phyloP scores from a whole-genome alignment of 306 rosid genomes.

The Acmispon strigosus region DNA sequence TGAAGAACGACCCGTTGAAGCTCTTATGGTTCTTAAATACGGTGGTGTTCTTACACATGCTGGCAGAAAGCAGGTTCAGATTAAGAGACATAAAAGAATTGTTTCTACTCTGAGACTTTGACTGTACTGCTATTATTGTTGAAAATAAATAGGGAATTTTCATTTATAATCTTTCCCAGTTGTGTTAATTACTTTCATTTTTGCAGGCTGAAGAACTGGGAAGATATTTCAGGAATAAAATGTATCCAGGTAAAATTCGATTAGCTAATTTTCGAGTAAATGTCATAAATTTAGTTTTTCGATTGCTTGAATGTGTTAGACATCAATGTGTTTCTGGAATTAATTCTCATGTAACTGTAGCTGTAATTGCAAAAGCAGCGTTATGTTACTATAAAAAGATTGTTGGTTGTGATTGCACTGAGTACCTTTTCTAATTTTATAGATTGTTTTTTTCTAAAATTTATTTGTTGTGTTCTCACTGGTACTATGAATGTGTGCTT shows the following conservation, averaged over 20 bases:
- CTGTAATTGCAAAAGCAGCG: not conserved
- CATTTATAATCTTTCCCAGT: conserved; percentile 8
- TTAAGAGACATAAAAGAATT: not conserved
- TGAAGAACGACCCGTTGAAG: conserved; percentile 93
- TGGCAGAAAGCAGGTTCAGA: conserved; percentile 90
- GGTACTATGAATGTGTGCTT: not conserved
- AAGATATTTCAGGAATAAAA: conserved; percentile 87
- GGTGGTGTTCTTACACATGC: conserved; percentile 99
- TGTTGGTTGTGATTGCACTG: not conserved
- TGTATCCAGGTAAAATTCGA: conserved; percentile 81
- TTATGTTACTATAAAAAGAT: not conserved
- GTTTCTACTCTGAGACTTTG: conserved; percentile 1
- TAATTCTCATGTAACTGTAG: not conserved
- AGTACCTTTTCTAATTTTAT: not conserved
- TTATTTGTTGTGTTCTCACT: not conserved
- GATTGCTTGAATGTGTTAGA: not conserved
- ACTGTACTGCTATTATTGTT: not conserved
- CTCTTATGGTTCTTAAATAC: conserved; percentile 95
- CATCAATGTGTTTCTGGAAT: not conserved
- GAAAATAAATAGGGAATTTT: not conserved
- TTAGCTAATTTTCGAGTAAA: conserved; percentile 3
- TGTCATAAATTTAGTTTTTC: not conserved
- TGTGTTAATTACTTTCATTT: conserved; percentile 6
- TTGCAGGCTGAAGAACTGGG: conserved; percentile 98
- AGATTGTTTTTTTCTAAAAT: not conserved